Conservation (phyloP, 1,284 basidiomycete species). For the Austropuccinia psidii region DNA sequence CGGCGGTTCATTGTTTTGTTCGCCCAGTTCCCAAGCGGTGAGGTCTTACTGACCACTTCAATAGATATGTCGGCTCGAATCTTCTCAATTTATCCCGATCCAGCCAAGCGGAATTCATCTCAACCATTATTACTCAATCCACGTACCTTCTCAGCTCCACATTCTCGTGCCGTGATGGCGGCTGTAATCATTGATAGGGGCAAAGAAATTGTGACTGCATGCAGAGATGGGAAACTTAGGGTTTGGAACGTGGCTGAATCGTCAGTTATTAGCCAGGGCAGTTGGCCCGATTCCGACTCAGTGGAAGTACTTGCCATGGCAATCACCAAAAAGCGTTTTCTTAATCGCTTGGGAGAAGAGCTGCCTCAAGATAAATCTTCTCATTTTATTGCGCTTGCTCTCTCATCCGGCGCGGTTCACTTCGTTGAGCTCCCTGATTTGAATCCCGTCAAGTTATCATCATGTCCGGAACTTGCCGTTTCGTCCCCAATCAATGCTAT, state of each 20-base stretch:
- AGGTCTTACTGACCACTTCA: conserved; percentile 15
- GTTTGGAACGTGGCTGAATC: conserved; percentile 2
- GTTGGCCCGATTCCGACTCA: background rate
- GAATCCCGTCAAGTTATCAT: background rate
- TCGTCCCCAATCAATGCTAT: background rate
- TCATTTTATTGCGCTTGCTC: background rate
- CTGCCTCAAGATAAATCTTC: background rate
- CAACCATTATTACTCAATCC: background rate
- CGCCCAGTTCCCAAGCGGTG: background rate
- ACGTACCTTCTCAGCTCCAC: background rate
- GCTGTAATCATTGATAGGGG: conserved; percentile 8
- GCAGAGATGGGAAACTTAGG: background rate
- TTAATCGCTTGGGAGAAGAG: background rate
- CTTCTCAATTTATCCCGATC: background rate
- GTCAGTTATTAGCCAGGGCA: background rate
- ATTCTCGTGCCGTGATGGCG: background rate
- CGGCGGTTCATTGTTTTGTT: too few relatives aligned
- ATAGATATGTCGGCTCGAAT: conserved; percentile 16
- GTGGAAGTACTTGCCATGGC: background rate
- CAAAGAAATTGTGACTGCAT: conserved; percentile 1
- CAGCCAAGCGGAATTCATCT: background rate
- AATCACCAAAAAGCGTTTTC: background rate
- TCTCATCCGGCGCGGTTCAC: conserved; percentile 2
- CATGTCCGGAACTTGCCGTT: background rate
- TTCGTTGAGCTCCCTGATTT: background rate